These are phyloP conservation scores for Herpotrichia juniperi DNA, from an alignment of 2,329 filamentous ascomycete genomes.

Conservation along the genomic window DNA sequence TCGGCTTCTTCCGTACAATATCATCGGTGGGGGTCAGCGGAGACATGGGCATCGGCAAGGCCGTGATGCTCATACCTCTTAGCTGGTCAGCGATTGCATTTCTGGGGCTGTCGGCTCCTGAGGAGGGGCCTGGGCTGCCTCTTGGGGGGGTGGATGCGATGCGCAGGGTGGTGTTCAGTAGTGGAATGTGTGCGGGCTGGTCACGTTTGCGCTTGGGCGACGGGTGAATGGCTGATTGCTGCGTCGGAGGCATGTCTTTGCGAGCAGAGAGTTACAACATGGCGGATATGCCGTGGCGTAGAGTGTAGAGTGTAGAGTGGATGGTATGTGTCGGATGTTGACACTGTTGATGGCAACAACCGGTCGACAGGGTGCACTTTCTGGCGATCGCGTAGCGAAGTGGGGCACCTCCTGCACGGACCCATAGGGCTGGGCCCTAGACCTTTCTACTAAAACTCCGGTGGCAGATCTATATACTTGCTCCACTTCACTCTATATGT, in stretches of 20 bases:
- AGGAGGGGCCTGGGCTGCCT: constrained; percentile 27
- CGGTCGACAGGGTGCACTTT: constrained; percentile 11
- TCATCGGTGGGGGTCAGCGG: constrained; percentile 43
- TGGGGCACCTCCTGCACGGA: constrained; percentile 19
- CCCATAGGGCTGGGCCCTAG: constrained; percentile 24
- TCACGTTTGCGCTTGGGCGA: constrained; percentile 49
- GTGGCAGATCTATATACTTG: background rate
- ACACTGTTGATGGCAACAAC: constrained; percentile 12
- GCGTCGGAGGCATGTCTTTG: constrained; percentile 40
- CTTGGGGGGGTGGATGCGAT: constrained; percentile 26
- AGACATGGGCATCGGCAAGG: constrained; percentile 33
- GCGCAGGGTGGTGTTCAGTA: constrained; percentile 41
- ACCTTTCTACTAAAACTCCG: background rate
- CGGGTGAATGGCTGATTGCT: constrained; percentile 34
- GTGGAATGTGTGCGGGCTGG: constrained; percentile 32
- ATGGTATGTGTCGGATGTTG: background rate
- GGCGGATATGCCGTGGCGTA: constrained; percentile 3
- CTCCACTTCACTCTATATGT: background rate
- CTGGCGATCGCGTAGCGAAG: constrained; percentile 22
- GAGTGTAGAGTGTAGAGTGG: background rate
- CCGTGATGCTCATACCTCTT: constrained; percentile 34
- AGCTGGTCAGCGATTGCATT: constrained; percentile 46
- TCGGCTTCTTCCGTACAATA: constrained; percentile 43
- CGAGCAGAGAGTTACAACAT: constrained; percentile 4
- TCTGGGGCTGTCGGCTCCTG: constrained; percentile 37